Base-by-base conservation (phyloP, 2,329 filamentous ascomycete genomes). In the Bisporella sp. region DNA sequence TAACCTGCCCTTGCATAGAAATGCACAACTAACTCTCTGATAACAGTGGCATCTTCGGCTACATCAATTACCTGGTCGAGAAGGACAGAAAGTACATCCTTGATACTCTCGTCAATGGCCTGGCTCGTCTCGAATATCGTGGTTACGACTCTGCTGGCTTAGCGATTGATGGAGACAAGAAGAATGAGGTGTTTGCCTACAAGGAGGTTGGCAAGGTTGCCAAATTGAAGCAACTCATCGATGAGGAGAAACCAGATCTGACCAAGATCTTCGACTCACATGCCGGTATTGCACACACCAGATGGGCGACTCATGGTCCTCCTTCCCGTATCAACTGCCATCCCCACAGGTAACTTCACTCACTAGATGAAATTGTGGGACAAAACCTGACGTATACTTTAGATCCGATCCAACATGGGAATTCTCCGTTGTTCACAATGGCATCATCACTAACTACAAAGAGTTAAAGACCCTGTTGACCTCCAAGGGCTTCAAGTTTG, bases 361-460 rank as follows among this genome's bases (percentile, higher is more conserved):
- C 39, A 3, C 31, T 32, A 42, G 31, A 12, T 31, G 12, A 13
- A 21, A 30, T 11, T 31, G 12, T 9, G 30, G 9, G 29, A 13
- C 43, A 35, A 8, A 45, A 42, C 45, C 62, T 65, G 32, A 58
- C 54, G 28, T 31, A 37, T 12, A 45, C 48, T 53, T 13, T 59
- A 95, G 91, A 72, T 97, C 92, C 59, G 93, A 99, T 71, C 82
- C 86, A 63, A 88, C 76, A 65, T 99, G 92, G 90, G 87, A 99
- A 74, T 99, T 99, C 72, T 81, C 89, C 59, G 85, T 99, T 64
- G 93, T 97, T 55, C 93, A 99, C 85, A 99, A 99, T 74, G 93
- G 93, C 68, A 99, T 99, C 79, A 99, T 99, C 74, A 99, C 93
- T 77, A 99, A 99, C 82, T 99, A 99, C 83, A 99, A 99, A 81